A percentile compares a stretch with the other conserved stretches of the same genome.
Evolutionary conservation across 23 red algal genomes (phyloP).

Genomic region (Cyanidioschyzon merolae): DNA sequence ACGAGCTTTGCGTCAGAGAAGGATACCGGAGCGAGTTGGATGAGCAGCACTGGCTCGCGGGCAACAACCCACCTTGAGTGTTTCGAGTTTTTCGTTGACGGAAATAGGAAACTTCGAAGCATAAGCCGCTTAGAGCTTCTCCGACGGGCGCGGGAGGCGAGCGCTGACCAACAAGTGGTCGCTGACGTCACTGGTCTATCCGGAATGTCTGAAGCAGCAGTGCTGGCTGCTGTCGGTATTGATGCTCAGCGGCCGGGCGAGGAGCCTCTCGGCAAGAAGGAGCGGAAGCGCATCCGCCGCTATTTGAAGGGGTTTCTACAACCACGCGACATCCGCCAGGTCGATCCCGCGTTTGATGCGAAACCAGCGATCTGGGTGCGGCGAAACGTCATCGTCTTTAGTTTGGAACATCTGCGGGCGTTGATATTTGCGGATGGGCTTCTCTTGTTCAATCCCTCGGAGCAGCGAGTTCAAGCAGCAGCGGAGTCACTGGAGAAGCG

Average conservation of each 20-base stretch:
- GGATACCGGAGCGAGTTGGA: not conserved
- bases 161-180: not conserved
- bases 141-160: not conserved
- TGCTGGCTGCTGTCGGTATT: not conserved
- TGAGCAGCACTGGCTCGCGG: not conserved
- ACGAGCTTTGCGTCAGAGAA: not conserved
- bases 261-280: not conserved
- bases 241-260: not conserved
- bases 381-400: conserved; percentile 55
- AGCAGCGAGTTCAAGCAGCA: not conserved
- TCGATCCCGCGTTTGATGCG: conserved; percentile 63
- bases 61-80: not conserved
- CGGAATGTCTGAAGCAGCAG: not conserved
- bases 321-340: conserved; percentile 71
- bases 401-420: conserved; percentile 51
- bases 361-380: conserved; percentile 85
- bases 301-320: conserved; percentile 40
- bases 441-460: conserved; percentile 67
- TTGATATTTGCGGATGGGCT: conserved; percentile 57
- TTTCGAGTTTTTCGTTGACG: not conserved
- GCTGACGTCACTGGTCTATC: not conserved
- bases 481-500: not conserved
- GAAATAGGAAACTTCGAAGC: not conserved
- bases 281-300: conserved; percentile 2
- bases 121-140: not conserved